phyloP scores from a whole-genome alignment of 352 stramenopile genomes.

The Synura sp. region DNA sequence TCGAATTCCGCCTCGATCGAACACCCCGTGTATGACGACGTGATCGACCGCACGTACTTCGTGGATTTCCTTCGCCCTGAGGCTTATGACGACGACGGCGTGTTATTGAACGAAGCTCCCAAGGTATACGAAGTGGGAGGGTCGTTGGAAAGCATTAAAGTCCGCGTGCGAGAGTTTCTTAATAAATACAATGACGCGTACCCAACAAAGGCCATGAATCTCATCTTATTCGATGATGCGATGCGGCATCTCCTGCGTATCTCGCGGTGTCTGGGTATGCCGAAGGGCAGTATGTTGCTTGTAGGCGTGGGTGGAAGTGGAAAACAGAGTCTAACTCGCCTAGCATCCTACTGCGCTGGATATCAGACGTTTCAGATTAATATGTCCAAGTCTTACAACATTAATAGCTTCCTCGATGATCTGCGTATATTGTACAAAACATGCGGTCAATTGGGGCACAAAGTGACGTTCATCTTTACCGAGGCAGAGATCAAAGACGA shows the following conservation, averaged over 20 bases:
- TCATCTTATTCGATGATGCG: slow-evolving; percentile 83
- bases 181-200: slow-evolving; percentile 70
- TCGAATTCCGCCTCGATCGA: too few species aligned
- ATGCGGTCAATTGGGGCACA: slow-evolving; percentile 66
- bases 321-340: slow-evolving; percentile 70
- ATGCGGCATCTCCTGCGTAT: slow-evolving; percentile 74
- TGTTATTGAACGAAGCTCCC: slow-evolving; percentile 62
- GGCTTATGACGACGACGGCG: slow-evolving; percentile 91
- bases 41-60: slow-evolving; percentile 62
- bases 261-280: slow-evolving; percentile 57
- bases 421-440: slow-evolving; percentile 71
- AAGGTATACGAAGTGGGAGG: slow-evolving; percentile 70
- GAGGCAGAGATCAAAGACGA: slow-evolving; percentile 83
- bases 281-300: slow-evolving; percentile 73
- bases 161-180: slow-evolving; percentile 62
- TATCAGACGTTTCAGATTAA: slow-evolving; percentile 73
- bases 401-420: slow-evolving; percentile 73
- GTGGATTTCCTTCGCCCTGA: slow-evolving; percentile 96
- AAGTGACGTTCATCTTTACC: slow-evolving; percentile 72
- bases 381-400: slow-evolving; percentile 76
- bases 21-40: too few species aligned
- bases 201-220: slow-evolving; percentile 58
- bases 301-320: slow-evolving; percentile 77
- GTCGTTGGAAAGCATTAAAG: slow-evolving; percentile 55
- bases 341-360: slow-evolving; percentile 68